Evolutionary conservation across 805 yeast genomes (phyloP).

Genomic region (Candida caryicola): DNA sequence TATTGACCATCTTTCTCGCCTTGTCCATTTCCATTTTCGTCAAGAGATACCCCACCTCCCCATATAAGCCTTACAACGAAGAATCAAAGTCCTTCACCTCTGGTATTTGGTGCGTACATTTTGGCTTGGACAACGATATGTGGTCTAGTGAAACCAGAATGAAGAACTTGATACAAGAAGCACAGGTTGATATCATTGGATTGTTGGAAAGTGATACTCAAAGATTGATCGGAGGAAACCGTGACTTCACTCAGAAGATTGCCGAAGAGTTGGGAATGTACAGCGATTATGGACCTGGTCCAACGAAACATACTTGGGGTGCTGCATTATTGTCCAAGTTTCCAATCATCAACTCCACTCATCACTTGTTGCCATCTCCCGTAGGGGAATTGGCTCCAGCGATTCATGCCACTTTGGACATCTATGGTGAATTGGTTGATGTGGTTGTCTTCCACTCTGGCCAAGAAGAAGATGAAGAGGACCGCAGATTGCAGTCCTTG

Average conservation of each 20-base stretch:
- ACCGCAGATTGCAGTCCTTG: slow-evolving; percentile 80
- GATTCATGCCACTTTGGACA: slow-evolving; percentile 90
- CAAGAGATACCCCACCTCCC: slow-evolving; percentile 55
- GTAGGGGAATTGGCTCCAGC: slow-evolving; percentile 99
- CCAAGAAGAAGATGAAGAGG: slow-evolving; percentile 96
- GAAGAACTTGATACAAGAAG: slow-evolving; percentile 76
- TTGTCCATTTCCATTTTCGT: slow-evolving; percentile 55
- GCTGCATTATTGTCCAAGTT: slow-evolving; percentile 87
- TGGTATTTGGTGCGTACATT: slow-evolving; percentile 98
- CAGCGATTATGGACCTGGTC: slow-evolving; percentile 96
- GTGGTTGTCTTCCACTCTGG: slow-evolving; percentile 97
- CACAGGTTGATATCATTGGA: slow-evolving; percentile 89
- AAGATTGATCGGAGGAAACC: slow-evolving; percentile 89
- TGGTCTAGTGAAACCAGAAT: slow-evolving; percentile 95
- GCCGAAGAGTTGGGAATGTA: slow-evolving; percentile 95
- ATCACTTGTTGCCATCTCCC: slow-evolving; percentile 91
- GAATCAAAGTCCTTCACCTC: slow-evolving; percentile 77
- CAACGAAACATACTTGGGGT: slow-evolving; percentile 98
- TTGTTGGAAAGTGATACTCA: slow-evolving; percentile 91
- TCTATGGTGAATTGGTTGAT: slow-evolving; percentile 84
- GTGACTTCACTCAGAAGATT: slow-evolving; percentile 86
- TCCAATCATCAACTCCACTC: slow-evolving; percentile 88
- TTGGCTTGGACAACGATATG: slow-evolving; percentile 95
- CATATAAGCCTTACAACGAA: slow-evolving; percentile 45
- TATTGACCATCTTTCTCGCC: slow-evolving; percentile 46